Conservation (phyloP, 108 stramenopile species). For the Stephanodiscus minutulus region DNA sequence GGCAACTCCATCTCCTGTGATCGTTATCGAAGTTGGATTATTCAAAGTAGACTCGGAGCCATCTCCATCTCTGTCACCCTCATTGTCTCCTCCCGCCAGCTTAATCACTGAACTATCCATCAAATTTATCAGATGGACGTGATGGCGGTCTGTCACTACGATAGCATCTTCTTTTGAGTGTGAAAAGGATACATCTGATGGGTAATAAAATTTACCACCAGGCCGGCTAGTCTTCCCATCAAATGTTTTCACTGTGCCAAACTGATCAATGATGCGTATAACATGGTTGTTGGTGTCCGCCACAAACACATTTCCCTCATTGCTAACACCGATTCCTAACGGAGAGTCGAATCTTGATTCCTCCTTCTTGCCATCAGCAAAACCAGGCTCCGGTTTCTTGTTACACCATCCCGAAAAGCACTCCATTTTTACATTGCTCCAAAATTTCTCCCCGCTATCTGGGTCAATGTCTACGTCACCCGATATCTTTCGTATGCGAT, state of each 20-base stretch:
- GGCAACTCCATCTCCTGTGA: conserved; percentile 58
- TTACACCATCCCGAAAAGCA: conserved; percentile 66
- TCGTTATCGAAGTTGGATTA: conserved; percentile 63
- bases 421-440: conserved; percentile 53
- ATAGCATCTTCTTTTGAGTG: conserved; percentile 47
- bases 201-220: conserved; percentile 75
- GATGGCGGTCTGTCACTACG: conserved; percentile 73
- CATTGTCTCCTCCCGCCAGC: conserved; percentile 58
- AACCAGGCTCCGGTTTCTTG: conserved; percentile 63
- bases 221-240: conserved; percentile 47
- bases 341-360: conserved; percentile 77
- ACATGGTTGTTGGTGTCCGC: conserved; percentile 90
- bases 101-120: conserved; percentile 58
- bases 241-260: conserved; percentile 60
- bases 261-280: conserved; percentile 56
- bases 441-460: conserved; percentile 38
- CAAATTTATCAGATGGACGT: conserved; percentile 57
- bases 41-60: conserved; percentile 67
- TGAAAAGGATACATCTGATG: conserved; percentile 68
- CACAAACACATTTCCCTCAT: conserved; percentile 64
- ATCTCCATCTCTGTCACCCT: conserved; percentile 67
- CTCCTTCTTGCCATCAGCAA: conserved; percentile 62
- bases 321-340: conserved; percentile 65
- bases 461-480: conserved; percentile 31
- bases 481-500: conserved; percentile 66